Percentiles rank a stretch among this genome's conserved stretches.
Conservation (phyloP, 331 rosid genomes). For the Arachis monticola region DNA sequence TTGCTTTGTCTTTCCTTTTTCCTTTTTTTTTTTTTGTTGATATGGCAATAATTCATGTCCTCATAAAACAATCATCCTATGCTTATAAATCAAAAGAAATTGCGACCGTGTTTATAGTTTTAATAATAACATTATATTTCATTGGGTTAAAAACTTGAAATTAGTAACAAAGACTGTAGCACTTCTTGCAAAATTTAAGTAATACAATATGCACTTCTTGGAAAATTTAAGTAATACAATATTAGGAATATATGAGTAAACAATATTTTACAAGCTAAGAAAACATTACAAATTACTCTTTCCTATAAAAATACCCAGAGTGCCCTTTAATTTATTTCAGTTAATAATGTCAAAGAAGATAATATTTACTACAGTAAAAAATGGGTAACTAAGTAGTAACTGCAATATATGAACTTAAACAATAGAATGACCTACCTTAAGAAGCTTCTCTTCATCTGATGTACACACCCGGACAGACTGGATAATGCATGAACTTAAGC, state of each 20-base stretch:
- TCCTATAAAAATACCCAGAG: too few species aligned
- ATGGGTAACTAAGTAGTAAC: background rate
- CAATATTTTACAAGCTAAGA: background rate
- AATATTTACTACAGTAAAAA: background rate
- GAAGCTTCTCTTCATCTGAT: constrained; percentile 50
- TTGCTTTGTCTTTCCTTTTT: too few species aligned
- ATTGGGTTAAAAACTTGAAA: background rate
- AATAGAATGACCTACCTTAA: constrained; percentile 53
- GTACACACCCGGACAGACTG: constrained; percentile 58
- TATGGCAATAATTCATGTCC: too few species aligned
- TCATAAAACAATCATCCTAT: too few species aligned
- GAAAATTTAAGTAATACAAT: too few species aligned
- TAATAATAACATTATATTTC: constrained; percentile 1
- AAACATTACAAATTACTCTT: background rate
- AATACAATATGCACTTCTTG: too few species aligned
- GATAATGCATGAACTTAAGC: constrained; percentile 75
- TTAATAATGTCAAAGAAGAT: background rate
- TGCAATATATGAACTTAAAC: constrained; percentile 6
- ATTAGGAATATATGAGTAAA: background rate
- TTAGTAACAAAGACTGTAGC: background rate
- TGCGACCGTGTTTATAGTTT: background rate
- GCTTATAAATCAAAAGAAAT: background rate
- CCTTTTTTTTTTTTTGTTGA: too few species aligned
- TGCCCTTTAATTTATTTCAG: background rate
- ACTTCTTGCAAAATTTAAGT: too few species aligned